Evolutionary conservation across 257 asterid species (phyloP).

Genomic region (Perilla frutescens): DNA sequence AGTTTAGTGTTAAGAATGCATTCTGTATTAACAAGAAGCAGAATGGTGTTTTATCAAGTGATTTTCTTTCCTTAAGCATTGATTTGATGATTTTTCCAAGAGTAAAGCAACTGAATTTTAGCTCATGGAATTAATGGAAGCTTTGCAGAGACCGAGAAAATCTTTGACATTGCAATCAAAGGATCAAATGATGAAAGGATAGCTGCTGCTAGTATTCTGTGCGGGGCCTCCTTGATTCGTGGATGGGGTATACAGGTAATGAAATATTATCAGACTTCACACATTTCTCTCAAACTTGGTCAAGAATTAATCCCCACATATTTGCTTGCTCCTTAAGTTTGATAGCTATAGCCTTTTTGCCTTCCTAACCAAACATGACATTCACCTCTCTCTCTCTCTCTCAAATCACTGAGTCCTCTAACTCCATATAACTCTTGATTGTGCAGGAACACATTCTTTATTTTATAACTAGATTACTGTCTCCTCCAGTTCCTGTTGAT

Average conservation of each 20-base stretch:
- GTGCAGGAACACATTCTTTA: conserved; percentile 88
- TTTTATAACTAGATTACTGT: conserved; percentile 82
- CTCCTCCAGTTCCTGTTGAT: conserved; percentile 80
- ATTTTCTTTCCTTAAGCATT: conserved; percentile 44
- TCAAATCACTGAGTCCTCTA: conserved; percentile 12
- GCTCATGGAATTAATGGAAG: conserved; percentile 95
- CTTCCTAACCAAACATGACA: not conserved
- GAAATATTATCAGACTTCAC: not conserved
- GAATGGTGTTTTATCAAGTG: conserved; percentile 41
- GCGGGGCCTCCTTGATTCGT: conserved; percentile 78
- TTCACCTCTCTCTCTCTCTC: not conserved
- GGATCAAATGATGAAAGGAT: conserved; percentile 81
- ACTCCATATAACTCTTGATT: conserved; percentile 33
- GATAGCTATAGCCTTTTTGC: not conserved
- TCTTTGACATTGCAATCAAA: conserved; percentile 77
- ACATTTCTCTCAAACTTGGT: not conserved
- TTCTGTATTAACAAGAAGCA: conserved; percentile 2
- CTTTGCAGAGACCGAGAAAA: conserved; percentile 93
- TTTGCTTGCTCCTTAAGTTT: not conserved
- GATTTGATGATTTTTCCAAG: conserved; percentile 49
- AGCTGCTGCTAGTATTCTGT: conserved; percentile 91
- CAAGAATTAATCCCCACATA: not conserved
- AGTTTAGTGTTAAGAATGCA: not conserved
- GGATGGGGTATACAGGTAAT: conserved; percentile 96
- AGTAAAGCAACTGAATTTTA: conserved; percentile 80